Evolutionary conservation across 352 stramenopile species (phyloP), one percentile per base, ranked within the genome.

Genomic region (Globisporangium spinosum): DNA sequence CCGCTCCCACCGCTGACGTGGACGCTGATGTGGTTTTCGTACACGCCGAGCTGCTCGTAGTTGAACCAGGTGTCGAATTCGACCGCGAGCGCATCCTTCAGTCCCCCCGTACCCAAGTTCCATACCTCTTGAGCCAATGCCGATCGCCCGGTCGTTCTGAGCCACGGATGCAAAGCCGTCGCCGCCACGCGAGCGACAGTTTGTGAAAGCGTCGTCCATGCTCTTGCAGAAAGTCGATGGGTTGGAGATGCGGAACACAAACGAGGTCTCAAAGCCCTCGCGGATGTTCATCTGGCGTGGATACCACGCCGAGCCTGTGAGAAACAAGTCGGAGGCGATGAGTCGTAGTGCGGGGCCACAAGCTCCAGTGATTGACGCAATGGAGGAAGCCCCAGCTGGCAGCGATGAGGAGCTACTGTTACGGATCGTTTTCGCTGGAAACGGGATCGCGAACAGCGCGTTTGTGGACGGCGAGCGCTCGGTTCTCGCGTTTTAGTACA

Each of bases 61-160:
- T 98, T 98, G 77, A 89, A 97, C 80, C 86, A 97, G 12, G 91
- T 98, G 71, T 98, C 93, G 62, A 98, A 98, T 69, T 98, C 94
- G 17, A 98, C 68, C 3, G 77, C 93, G 1, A 98, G 62, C 12
- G 84, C 76, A 63, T 98, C 95, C n/a, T 62, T 58, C 34, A 98
- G 78, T 3, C 90, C 90, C 90, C 2, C 78, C 89, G 62, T 97
- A 98, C 1, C 95, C 95, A 12, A 98, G 72, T 5, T 83, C 80
- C 72, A 83, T 83, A 25, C 92, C 91, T 0, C 79, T 78, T 2
- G 63, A 62, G 3, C 93, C 93, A 5, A 98, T 62, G 10, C 79
- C 82, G 29, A 87, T 74, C 23, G 77, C 72, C 20, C 77, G 57
- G 55, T 93, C 78, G 57, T 92, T 93, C 35, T 98, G 94, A 2